Base-by-base conservation (phyloP, 805 yeast genomes). In the Zygoascus ofunaensis region DNA sequence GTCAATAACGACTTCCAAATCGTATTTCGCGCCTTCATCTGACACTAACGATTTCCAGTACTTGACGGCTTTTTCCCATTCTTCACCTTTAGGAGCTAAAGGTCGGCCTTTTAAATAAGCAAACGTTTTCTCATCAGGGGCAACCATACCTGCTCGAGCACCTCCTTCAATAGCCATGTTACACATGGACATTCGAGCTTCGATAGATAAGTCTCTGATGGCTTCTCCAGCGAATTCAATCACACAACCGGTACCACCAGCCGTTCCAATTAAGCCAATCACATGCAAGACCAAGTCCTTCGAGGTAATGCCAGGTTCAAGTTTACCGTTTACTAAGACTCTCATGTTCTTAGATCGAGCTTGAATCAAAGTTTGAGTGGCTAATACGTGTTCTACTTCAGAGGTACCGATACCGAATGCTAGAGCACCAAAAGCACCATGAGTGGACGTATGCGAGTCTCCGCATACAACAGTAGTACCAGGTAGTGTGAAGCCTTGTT, bases 401-500 rank as follows among this genome's bases (percentile, higher is more conserved):
- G 97, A 89, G 46, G 98, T 92, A 63, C 98, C 99, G 60, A 92
- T 92, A 69, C 99, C 99, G 58, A 92, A 92, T 10, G 98, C 98
- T 46, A 92, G 74, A 7, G 97, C 71, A 50, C 99, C 98, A 61
- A 92, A 92, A 37, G 98, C 98, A 58, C 99, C 98, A 62, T 92
- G 98, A 1, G 99, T 92, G 2, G 97, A 87, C 22, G 98, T 92
- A 64, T 92, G 99, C 3, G 97, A 87, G 65, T 92, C 99, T 65
- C 99, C 99, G 69, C 98, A 92, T 37, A 92, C 99, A 28, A 92
- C 96, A 3, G 98, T 92, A 42, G 97, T 87, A 57, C 98, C 98
- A 32, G 98, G 98, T 43, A 92, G 73, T 30, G 98, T 92, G 70
- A 92, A 92, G 42, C 97, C 98, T 69, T 92, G 97, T 65, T 92